Percentiles rank a stretch among this genome's conserved stretches.
Conservation (phyloP, 75 land plant genomes). For the Pinus albicaulis region DNA sequence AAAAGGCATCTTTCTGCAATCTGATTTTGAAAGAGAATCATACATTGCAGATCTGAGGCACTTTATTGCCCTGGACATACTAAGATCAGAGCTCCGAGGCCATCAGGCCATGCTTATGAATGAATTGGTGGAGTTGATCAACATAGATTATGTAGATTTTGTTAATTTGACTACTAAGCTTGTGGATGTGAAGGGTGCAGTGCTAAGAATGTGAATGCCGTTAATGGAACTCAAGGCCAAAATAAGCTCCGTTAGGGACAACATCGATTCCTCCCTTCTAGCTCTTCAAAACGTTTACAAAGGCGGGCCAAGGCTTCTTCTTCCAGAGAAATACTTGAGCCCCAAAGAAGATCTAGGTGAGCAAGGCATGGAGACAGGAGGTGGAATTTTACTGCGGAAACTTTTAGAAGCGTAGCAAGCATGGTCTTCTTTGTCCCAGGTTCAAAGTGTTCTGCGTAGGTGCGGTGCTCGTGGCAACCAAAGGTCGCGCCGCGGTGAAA, state of each 20-base stretch:
- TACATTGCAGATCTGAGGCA: conserved; percentile 90
- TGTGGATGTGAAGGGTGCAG: conserved; percentile 84
- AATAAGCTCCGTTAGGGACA: conserved; percentile 44
- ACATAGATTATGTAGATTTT: conserved; percentile 89
- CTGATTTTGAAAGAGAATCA: conserved; percentile 66
- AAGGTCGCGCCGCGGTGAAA: background rate
- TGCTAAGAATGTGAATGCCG: conserved; percentile 85
- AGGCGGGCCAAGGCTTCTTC: no score
- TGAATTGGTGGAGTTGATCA: conserved; percentile 93
- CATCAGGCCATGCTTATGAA: conserved; percentile 72
- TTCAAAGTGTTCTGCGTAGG: conserved; percentile 13
- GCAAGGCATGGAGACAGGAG: background rate
- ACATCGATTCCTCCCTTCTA: no score
- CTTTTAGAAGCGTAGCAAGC: background rate
- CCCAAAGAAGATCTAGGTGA: background rate
- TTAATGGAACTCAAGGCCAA: conserved; percentile 68
- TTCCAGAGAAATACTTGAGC: no score
- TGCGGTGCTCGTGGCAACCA: background rate
- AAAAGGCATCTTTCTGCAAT: conserved; percentile 51
- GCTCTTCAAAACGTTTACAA: no score
- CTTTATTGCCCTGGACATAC: conserved; percentile 89
- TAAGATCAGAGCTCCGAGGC: conserved; percentile 70
- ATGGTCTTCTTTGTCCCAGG: conserved; percentile 6
- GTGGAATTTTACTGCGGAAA: background rate
- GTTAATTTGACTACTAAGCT: conserved; percentile 91